phyloP scores from a whole-genome alignment of 2,329 filamentous ascomycete species.

The Dactylonectria estremocensis region DNA sequence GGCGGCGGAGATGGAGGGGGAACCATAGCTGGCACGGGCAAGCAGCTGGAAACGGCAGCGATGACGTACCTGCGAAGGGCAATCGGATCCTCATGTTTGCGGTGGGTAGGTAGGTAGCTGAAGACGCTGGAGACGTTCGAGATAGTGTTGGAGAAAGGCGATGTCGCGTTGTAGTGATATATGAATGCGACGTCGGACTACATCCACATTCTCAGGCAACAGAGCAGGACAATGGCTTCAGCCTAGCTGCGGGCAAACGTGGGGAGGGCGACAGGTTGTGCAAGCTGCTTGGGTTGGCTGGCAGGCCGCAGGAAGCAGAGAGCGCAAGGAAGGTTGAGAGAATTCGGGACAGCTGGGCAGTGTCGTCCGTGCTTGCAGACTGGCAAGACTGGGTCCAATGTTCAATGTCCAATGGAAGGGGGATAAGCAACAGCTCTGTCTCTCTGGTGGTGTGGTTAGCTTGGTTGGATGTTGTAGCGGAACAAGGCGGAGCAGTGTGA shows the following conservation, averaged over 20 bases:
- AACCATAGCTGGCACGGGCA: background rate
- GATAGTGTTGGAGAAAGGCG: background rate
- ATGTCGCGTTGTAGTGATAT: background rate
- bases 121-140: slow-evolving; percentile 3
- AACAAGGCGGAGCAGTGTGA: slow-evolving; percentile 24
- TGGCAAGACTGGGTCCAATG: slow-evolving; percentile 6
- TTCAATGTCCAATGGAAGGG: background rate
- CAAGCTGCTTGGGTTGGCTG: slow-evolving; percentile 16
- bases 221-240: slow-evolving; percentile 14
- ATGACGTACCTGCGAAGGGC: slow-evolving; percentile 84
- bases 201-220: slow-evolving; percentile 9
- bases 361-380: background rate
- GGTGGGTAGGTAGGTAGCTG: slow-evolving; percentile 11
- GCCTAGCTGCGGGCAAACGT: background rate
- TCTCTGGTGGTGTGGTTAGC: slow-evolving; percentile 29
- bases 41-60: slow-evolving; percentile 16
- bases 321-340: slow-evolving; percentile 20
- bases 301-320: slow-evolving; percentile 13
- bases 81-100: slow-evolving; percentile 84
- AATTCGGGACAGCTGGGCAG: slow-evolving; percentile 19
- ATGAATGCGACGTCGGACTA: slow-evolving; percentile 1
- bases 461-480: slow-evolving; percentile 26
- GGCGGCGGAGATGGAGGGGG: background rate
- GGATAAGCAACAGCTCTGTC: slow-evolving; percentile 20
- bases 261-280: slow-evolving; percentile 7